phyloP scores from a whole-genome alignment of 2,329 filamentous ascomycete species.

The Coniochaeta sp. region DNA sequence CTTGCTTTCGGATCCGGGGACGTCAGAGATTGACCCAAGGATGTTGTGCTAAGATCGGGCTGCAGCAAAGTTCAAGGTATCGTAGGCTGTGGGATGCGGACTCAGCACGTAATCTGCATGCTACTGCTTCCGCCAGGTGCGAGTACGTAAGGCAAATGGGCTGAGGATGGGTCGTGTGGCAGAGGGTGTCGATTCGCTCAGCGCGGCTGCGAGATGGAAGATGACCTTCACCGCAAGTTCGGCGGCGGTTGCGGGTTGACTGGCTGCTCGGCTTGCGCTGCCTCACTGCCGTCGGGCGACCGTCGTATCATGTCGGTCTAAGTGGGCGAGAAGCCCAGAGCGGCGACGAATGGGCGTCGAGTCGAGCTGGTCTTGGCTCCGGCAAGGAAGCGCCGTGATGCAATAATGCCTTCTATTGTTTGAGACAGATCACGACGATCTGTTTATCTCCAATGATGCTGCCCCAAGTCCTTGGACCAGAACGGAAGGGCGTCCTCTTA shows the following conservation, averaged over 20 bases:
- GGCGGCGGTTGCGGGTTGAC: background rate
- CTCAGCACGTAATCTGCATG: slow-evolving; percentile 1
- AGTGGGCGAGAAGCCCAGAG: background rate
- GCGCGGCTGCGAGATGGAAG: background rate
- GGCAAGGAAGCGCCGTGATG: background rate
- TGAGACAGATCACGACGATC: background rate
- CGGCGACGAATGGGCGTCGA: background rate
- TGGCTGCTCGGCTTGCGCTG: background rate
- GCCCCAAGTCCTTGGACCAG: background rate
- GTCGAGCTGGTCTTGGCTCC: background rate
- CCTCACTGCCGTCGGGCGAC: background rate
- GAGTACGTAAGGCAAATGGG: background rate
- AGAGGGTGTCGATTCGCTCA: background rate
- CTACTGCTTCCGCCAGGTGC: background rate
- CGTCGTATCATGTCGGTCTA: background rate
- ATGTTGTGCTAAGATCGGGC: background rate
- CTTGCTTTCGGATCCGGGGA: background rate
- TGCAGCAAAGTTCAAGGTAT: background rate
- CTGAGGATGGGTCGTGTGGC: background rate
- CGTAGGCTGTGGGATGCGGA: background rate
- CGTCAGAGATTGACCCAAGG: background rate
- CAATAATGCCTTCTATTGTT: background rate
- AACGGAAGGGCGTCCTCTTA: background rate
- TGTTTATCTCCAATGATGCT: background rate
- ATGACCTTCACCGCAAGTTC: background rate